Conservation (phyloP, 306 rosid genomes). For the Vigna angularis region DNA sequence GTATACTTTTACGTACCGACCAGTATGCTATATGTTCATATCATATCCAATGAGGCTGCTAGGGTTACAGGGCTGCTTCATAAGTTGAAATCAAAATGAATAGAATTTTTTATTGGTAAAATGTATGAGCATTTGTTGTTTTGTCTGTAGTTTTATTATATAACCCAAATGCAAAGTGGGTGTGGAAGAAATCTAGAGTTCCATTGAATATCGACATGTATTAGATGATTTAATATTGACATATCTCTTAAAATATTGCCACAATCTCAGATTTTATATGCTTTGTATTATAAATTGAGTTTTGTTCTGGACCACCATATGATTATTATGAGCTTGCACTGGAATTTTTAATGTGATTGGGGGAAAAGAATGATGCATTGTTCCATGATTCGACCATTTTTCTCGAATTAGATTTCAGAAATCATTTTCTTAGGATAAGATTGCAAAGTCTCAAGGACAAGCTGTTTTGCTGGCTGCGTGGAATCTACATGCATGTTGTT, state of each 20-base stretch:
- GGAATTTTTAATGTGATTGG: slow-evolving; percentile 33
- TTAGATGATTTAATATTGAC: slow-evolving; percentile 23
- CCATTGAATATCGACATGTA: slow-evolving; percentile 33
- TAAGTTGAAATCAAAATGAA: background rate
- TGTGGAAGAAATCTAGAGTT: slow-evolving; percentile 30
- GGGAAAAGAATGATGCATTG: slow-evolving; percentile 22
- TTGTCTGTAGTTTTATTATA: slow-evolving; percentile 31
- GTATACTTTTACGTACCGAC: background rate
- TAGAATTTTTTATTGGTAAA: background rate
- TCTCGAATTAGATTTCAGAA: slow-evolving; percentile 35
- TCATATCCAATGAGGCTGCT: slow-evolving; percentile 5
- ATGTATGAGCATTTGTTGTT: background rate
- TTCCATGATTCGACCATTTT: slow-evolving; percentile 36
- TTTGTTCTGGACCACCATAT: slow-evolving; percentile 47
- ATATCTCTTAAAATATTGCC: slow-evolving; percentile 41
- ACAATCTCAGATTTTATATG: slow-evolving; percentile 20
- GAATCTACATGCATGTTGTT: slow-evolving; percentile 34
- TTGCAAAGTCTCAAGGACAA: slow-evolving; percentile 21
- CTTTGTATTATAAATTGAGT: slow-evolving; percentile 16
- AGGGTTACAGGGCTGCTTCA: background rate
- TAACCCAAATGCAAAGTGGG: slow-evolving; percentile 1
- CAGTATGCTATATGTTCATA: background rate
- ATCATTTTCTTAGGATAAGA: slow-evolving; percentile 43
- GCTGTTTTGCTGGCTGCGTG: background rate
- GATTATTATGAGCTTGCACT: slow-evolving; percentile 35